Base-by-base conservation (phyloP, 352 stramenopile species). In the Phytophthora hybrid region DNA sequence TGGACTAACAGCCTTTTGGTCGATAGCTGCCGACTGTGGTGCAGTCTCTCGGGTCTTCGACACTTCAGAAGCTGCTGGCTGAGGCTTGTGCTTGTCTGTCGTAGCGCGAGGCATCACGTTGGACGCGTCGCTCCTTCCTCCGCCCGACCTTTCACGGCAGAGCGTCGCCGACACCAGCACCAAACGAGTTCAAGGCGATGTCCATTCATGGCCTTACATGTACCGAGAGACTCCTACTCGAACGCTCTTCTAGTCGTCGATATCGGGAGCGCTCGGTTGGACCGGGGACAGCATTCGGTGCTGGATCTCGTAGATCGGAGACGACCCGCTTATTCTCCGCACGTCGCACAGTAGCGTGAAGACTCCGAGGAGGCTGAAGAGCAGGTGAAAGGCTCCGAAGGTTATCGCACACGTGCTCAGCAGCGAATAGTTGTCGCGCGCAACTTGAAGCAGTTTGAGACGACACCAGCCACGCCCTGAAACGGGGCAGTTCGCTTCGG, bases 271-370 rank as follows among this genome's bases (percentile, higher is more conserved):
- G 14, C 8, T 74, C 9, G 37, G 54, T 58, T 79, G 69, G 37
- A 84, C 56, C 1, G 73, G 68, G 49, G 80, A 72, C 10, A 88
- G 52, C 4, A 61, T 60, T 31, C 59, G 65, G 47, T 71, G 82
- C 4, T 66, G 70, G 6, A 90, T 78, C 44, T 85, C 69, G 1
- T 84, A 41, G 1, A 52, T 79, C 10, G 82, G 82, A 4, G 84
- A 93, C 4, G 60, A 71, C 4, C 58, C 60, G 2, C 51, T 71
- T 1, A 84, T 47, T 67, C 87, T 80, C 4, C 86, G 81, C 44
- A 91, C 77, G 29, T 93, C 86, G 47, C 78, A 92, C 16, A 92
- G 63, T 3, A 93, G 55, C 1, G 84, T 92, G 66, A 90, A 90
- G 3, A 91, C 19, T 19, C 78, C 77, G 8, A 93, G 80, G 1